Percentiles rank a stretch among this genome's conserved stretches.
Evolutionary conservation across 768 basidiomycete genomes (phyloP).

Genomic region (Tylopilus sp.): DNA sequence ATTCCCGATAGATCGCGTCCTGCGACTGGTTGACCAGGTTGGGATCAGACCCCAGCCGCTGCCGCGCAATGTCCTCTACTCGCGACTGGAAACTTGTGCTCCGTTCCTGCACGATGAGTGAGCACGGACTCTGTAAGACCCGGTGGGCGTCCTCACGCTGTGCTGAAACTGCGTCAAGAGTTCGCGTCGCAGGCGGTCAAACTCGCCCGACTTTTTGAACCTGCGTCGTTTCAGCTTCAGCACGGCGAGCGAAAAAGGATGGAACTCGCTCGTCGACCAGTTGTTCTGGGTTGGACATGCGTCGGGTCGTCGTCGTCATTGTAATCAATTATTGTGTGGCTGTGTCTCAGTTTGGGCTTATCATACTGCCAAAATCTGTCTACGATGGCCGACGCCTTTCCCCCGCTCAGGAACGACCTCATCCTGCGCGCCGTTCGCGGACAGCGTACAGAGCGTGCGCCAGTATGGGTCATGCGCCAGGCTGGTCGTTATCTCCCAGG

Average conservation of each 20-base stretch:
- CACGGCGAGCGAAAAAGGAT: background rate
- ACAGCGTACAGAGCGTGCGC: slow-evolving; percentile 86
- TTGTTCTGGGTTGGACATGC: slow-evolving; percentile 52
- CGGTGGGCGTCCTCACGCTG: slow-evolving; percentile 43
- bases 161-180: slow-evolving; percentile 58
- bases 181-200: slow-evolving; percentile 67
- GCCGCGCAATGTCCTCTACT: slow-evolving; percentile 58
- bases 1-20: slow-evolving; percentile 54
- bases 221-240: slow-evolving; percentile 33
- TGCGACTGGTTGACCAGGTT: slow-evolving; percentile 50
- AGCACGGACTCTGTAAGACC: too few species aligned
- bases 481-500: slow-evolving; percentile 95
- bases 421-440: slow-evolving; percentile 85
- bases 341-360: background rate
- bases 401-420: slow-evolving; percentile 82
- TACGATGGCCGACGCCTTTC: slow-evolving; percentile 47
- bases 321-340: slow-evolving; percentile 26
- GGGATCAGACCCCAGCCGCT: slow-evolving; percentile 51
- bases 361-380: background rate
- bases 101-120: slow-evolving; percentile 39
- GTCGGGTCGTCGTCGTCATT: slow-evolving; percentile 40
- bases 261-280: slow-evolving; percentile 60
- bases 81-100: slow-evolving; percentile 51
- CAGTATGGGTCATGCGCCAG: slow-evolving; percentile 99
- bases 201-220: slow-evolving; percentile 79